Evolutionary conservation across 2,329 filamentous ascomycete species (phyloP), one percentile per base, ranked within the genome.

Genomic region (Curvularia verruculosa): DNA sequence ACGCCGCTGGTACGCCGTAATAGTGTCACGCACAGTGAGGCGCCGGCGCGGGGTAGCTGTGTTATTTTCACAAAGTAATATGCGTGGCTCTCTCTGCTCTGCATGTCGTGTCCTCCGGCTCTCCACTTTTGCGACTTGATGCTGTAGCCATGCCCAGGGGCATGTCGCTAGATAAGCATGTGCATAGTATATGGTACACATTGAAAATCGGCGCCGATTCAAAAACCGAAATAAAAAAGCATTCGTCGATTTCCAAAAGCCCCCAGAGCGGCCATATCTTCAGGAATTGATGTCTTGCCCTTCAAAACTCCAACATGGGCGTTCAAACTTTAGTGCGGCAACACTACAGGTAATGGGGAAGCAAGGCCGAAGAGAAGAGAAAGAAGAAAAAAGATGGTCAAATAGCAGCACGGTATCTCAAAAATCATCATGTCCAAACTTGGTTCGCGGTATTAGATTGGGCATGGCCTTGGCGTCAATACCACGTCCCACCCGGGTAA

Each of bases 1-100:
- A 65, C 64, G 64, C 64, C n/a, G n/a, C 43, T 45, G 24, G 26
- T 19, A 45, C 43, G 43, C 43, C n/a, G 19, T 28, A 2, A n/a
- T 18, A 28, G 7, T 21, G 43, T 28, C 24, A 45, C 23, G 23
- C 40, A 40, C 21, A 24, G 39, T 4, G 23, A 43, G 21, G 5
- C 24, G 19, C 23, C 26, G 23, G 23, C 40, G 23, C 23, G 40
- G 40, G 43, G 43, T 29, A 45, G 12, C 10, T 45, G 15, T 21
- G 24, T 28, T 45, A 18, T 19, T 45, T 8, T 34, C 31, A 34
- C 31, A 34, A 15, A 34, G 31, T n/a, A n/a, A 9, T 13, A 5
- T 34, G 12, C 31, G 15, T 34, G 12, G 31, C 9, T n/a, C n/a
- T n/a, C n/a, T n/a, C n/a, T n/a, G n/a, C n/a, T 34, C 31, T 34